Percentiles rank a stretch among this genome's conserved stretches.
These are phyloP conservation scores for Talaromyces sp. DNA, from an alignment of 2,329 filamentous ascomycete species.

Conservation along the genomic window DNA sequence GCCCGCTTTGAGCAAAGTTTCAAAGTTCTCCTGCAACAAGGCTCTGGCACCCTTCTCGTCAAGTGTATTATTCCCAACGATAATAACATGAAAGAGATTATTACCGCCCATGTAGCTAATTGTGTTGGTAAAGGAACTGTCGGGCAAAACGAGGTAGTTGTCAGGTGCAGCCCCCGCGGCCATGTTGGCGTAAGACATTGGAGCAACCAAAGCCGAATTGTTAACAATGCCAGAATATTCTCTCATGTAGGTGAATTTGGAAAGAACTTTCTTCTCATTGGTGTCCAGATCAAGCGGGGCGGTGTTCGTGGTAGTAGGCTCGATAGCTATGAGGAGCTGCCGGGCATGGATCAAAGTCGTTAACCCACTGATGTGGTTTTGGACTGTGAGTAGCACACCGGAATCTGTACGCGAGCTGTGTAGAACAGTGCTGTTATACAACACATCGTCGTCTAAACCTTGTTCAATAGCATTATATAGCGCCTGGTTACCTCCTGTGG, in stretches of 20 bases:
- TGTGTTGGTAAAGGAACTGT: constrained; percentile 15
- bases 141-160: constrained; percentile 17
- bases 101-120: constrained; percentile 20
- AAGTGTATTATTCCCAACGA: constrained; percentile 17
- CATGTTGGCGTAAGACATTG: constrained; percentile 18
- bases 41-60: constrained; percentile 14
- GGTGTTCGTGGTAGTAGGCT: constrained; percentile 33
- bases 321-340: constrained; percentile 35
- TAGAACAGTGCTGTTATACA: constrained; percentile 34
- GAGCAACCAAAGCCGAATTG: constrained; percentile 25
- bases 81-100: constrained; percentile 19
- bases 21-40: constrained; percentile 16
- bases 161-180: constrained; percentile 45
- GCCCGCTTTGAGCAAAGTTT: constrained; percentile 13
- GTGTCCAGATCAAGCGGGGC: constrained; percentile 29
- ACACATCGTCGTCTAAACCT: constrained; percentile 35
- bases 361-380: constrained; percentile 21
- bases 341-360: constrained; percentile 27
- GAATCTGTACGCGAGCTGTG: constrained; percentile 13
- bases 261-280: constrained; percentile 28
- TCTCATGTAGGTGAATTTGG: constrained; percentile 29
- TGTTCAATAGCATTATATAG: constrained; percentile 38
- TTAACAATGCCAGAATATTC: constrained; percentile 33
- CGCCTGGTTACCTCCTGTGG: constrained; percentile 31
- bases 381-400: constrained; percentile 29